Evolutionary conservation across 441 rosid genomes (phyloP), one percentile per base, ranked within the genome.

Genomic region (Populus trichocarpa): DNA sequence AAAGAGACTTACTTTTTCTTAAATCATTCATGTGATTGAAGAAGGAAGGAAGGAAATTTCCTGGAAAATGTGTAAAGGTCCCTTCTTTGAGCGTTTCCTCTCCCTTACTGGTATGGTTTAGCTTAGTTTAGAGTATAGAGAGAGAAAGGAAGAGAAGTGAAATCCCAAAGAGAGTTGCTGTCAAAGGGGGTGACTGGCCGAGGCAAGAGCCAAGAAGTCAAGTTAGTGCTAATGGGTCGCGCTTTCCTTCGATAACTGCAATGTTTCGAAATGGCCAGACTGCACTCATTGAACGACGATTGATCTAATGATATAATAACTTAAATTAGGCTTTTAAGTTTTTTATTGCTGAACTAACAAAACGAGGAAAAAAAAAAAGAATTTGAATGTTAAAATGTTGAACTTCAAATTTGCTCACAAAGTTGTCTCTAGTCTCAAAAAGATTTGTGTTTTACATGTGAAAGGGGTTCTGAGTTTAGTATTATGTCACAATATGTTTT

Each of bases 41-140:
- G 74, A 67, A 23, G 33, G 36, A 77, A 18, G 28, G 79, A 77
- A n/a, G 35, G 79, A 85, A 85, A 69, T 67, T 83, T 87, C 86
- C 65, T 6, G 79, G 88, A 84, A 87, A 77, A n/a, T 13, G 14
- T 13, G 14, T 22, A 10, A 8, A 9, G 66, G 66, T 22, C 66
- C 66, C 66, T 8, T 61, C 66, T 61, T 4, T 22, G 28, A 61
- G 66, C 14, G 14, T 3, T 61, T 61, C 28, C 26, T 22, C 66
- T 61, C 63, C 20, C 66, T 61, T 20, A 20, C 2, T 59, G 64
- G 64, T 59, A 20, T 59, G 25, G 25, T 23, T 61, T 61, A 46
- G 57, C 18, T 8, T 22, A 22, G 14, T 61, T 22, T 4, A 61
- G 65, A 57, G 10, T 22, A 3, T 9, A 4, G 28, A 22, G 4